Conservation (phyloP, 768 basidiomycete genomes). For the Lactarius tabidus region DNA sequence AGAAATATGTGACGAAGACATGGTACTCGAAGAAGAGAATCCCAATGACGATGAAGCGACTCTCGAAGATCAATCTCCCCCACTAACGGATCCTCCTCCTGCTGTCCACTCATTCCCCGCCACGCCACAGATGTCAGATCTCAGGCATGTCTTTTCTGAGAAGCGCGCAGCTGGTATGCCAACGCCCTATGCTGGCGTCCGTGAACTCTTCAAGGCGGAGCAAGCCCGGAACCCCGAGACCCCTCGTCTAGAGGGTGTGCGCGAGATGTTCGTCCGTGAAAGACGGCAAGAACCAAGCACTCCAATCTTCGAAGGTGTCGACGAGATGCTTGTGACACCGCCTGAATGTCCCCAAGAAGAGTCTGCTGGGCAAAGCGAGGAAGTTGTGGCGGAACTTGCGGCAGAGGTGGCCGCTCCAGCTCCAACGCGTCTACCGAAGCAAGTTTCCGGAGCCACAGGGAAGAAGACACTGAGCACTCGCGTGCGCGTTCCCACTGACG, state of each 20-base stretch:
- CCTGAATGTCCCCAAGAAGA: constrained; percentile 27
- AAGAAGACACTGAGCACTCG: background rate
- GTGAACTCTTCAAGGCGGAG: constrained; percentile 32
- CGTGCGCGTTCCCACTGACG: constrained; percentile 8
- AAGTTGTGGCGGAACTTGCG: constrained; percentile 10
- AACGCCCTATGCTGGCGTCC: constrained; percentile 32
- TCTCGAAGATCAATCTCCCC: background rate
- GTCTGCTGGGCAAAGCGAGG: constrained; percentile 8
- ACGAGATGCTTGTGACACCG: constrained; percentile 33
- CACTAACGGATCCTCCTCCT: constrained; percentile 10
- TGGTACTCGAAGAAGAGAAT: constrained; percentile 34
- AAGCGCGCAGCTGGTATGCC: constrained; percentile 23
- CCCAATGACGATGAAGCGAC: constrained; percentile 22
- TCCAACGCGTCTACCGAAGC: constrained; percentile 1
- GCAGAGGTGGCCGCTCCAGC: constrained; percentile 14
- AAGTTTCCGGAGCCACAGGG: background rate
- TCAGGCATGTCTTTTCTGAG: constrained; percentile 33
- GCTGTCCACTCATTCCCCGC: constrained; percentile 18
- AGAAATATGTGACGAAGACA: constrained; percentile 34
- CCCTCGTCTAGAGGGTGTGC: constrained; percentile 36
- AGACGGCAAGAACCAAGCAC: constrained; percentile 26
- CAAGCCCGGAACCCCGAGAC: constrained; percentile 28
- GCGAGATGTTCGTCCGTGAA: constrained; percentile 31
- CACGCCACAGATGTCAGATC: constrained; percentile 33
- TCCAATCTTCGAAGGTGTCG: constrained; percentile 31